These are phyloP conservation scores for Apiotrichum gamsii DNA, from an alignment of 1,284 basidiomycete species.

Conservation along the genomic window DNA sequence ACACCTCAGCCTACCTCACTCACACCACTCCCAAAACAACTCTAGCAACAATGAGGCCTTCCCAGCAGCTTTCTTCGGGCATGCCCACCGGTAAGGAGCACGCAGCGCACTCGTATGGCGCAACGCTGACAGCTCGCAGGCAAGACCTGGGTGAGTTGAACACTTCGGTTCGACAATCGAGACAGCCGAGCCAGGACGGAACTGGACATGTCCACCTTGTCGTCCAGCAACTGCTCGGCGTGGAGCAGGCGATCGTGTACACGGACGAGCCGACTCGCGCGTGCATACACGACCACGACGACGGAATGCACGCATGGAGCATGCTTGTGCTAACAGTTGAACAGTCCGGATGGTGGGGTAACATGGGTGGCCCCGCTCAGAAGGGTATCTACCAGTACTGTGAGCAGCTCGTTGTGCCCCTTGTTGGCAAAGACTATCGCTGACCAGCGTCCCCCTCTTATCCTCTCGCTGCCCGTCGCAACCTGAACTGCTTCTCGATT, in stretches of 20 bases:
- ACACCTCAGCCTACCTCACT: neutral
- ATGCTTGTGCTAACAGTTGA: conserved; percentile 3
- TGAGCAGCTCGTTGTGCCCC: too few relatives aligned
- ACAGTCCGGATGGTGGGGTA: conserved; percentile 92
- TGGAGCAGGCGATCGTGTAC: too few relatives aligned
- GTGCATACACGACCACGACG: too few relatives aligned
- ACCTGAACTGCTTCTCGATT: too few relatives aligned
- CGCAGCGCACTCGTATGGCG: conserved; percentile 51
- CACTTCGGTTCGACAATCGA: too few relatives aligned
- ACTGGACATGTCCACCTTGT: neutral
- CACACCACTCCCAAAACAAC: conserved; percentile 6
- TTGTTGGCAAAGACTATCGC: too few relatives aligned
- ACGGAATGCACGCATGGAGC: too few relatives aligned
- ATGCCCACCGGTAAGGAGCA: conserved; percentile 67
- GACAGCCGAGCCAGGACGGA: too few relatives aligned
- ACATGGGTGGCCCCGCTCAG: conserved; percentile 63
- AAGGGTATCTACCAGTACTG: conserved; percentile 76
- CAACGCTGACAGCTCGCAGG: conserved; percentile 23
- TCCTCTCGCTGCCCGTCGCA: too few relatives aligned
- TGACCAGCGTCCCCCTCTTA: too few relatives aligned
- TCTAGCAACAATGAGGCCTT: conserved; percentile 55
- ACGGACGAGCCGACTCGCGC: too few relatives aligned
- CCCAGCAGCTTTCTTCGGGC: conserved; percentile 48
- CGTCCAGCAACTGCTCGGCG: too few relatives aligned
- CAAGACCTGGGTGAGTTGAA: conserved; percentile 35